Percentiles rank a stretch among this genome's conserved stretches.
Evolutionary conservation across 202 grass and related monocot species (phyloP).

Genomic region (Elaeis oleifera): DNA sequence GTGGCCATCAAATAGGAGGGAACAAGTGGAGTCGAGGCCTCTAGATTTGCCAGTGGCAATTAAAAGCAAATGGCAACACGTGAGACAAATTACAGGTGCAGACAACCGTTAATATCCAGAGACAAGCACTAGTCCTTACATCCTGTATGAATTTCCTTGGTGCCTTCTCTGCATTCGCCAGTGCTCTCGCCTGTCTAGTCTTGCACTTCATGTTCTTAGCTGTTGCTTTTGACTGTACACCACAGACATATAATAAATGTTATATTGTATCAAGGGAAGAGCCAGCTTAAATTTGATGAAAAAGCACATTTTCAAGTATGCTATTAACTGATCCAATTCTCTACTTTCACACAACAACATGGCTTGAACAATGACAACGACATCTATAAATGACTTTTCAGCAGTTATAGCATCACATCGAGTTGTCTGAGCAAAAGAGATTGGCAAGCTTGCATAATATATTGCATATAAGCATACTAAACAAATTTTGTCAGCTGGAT

Average conservation of each 20-base stretch:
- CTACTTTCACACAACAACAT: too few relatives aligned
- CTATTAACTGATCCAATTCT: too few relatives aligned
- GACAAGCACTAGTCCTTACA: conserved; percentile 23
- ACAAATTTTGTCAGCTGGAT: too few relatives aligned
- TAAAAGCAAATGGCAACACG: neutral
- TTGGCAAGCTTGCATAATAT: too few relatives aligned
- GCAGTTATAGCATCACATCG: too few relatives aligned
- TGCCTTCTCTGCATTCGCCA: conserved; percentile 66
- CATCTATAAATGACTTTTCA: too few relatives aligned
- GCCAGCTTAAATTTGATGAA: neutral
- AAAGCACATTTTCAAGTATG: too few relatives aligned
- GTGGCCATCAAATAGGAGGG: conserved; percentile 61
- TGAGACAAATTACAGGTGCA: neutral
- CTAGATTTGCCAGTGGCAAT: conserved; percentile 60
- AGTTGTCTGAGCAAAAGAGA: too few relatives aligned
- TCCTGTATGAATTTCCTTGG: conserved; percentile 77
- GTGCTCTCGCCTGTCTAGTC: conserved; percentile 81
- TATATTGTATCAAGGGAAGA: neutral
- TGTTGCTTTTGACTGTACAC: conserved; percentile 82
- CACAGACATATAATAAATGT: conserved; percentile 2
- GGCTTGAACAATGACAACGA: too few relatives aligned
- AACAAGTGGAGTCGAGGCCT: conserved; percentile 57
- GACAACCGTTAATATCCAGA: neutral
- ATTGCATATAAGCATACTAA: too few relatives aligned
- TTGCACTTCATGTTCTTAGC: conserved; percentile 80